A percentile compares a stretch with the other conserved stretches of the same genome.
Evolutionary conservation across 148 eudicot species (phyloP).

Genomic region (Tetragonia tetragonoides): DNA sequence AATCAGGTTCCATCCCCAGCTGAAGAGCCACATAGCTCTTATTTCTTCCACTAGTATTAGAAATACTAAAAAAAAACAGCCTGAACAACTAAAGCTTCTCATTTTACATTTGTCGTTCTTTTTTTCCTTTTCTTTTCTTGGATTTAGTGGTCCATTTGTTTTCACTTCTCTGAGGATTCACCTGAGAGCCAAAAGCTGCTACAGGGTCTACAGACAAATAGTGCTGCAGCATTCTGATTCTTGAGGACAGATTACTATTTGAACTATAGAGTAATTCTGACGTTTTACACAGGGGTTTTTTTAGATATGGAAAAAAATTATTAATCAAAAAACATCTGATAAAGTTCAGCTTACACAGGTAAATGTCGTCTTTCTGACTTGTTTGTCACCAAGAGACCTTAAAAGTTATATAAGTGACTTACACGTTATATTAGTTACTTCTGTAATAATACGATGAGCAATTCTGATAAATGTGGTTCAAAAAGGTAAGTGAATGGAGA

Average conservation of each 20-base stretch:
- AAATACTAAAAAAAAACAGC: neutral
- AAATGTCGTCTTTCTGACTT: no score
- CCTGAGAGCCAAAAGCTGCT: neutral
- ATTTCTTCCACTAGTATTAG: neutral
- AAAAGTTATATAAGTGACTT: neutral
- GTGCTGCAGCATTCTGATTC: neutral
- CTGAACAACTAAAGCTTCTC: neutral
- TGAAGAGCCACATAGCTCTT: neutral
- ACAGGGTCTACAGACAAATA: neutral
- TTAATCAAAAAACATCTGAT: no score
- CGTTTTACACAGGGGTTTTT: no score
- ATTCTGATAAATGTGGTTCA: neutral
- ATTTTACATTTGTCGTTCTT: neutral
- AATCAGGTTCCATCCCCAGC: neutral
- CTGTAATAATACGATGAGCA: neutral
- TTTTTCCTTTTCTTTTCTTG: neutral
- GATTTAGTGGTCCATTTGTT: neutral
- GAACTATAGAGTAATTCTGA: neutral
- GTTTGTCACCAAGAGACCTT: no score
- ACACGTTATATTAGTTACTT: neutral
- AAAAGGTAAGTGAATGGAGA: slow-evolving; percentile 11
- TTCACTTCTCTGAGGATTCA: neutral
- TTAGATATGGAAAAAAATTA: no score
- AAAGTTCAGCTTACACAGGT: no score
- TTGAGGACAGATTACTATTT: neutral